Conservation (phyloP, 495 filamentous ascomycete genomes). For the Podospora pseudopauciseta region DNA sequence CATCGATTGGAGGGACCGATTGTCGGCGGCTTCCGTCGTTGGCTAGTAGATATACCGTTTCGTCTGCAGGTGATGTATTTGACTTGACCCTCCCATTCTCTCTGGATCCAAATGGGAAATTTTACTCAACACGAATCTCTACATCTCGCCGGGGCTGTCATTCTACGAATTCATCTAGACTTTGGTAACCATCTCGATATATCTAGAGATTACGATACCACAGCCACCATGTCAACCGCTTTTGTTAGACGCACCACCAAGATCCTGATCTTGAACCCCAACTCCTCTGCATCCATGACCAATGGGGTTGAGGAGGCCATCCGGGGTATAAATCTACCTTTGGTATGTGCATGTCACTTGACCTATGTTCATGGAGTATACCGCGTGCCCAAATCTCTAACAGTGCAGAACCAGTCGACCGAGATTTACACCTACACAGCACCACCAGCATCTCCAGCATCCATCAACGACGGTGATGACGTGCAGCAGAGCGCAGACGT, state of each 20-base stretch:
- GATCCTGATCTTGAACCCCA: conserved; percentile 88
- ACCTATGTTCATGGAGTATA: background rate
- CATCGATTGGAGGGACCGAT: background rate
- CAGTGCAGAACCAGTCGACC: conserved; percentile 49
- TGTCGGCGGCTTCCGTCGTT: conserved; percentile 1
- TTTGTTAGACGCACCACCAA: conserved; percentile 33
- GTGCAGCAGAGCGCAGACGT: conserved; percentile 46
- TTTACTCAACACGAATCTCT: background rate
- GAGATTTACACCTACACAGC: conserved; percentile 51
- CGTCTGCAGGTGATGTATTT: too few species aligned
- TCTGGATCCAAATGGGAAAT: background rate
- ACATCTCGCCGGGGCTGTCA: background rate
- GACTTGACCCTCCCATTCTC: background rate
- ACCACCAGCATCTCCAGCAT: conserved; percentile 49
- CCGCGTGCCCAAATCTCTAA: conserved; percentile 43
- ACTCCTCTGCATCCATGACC: conserved; percentile 82
- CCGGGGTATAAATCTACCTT: conserved; percentile 44
- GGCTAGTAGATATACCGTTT: background rate
- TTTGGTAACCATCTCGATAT: background rate
- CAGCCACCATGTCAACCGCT: conserved; percentile 29
- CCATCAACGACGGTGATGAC: conserved; percentile 64
- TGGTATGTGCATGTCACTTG: conserved; percentile 32
- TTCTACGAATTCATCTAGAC: conserved; percentile 4
- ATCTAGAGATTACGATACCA: background rate
- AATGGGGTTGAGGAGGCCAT: conserved; percentile 64